Evolutionary conservation across 2,329 filamentous ascomycete species (phyloP).

Genomic region (Zymoseptoria crescenta): DNA sequence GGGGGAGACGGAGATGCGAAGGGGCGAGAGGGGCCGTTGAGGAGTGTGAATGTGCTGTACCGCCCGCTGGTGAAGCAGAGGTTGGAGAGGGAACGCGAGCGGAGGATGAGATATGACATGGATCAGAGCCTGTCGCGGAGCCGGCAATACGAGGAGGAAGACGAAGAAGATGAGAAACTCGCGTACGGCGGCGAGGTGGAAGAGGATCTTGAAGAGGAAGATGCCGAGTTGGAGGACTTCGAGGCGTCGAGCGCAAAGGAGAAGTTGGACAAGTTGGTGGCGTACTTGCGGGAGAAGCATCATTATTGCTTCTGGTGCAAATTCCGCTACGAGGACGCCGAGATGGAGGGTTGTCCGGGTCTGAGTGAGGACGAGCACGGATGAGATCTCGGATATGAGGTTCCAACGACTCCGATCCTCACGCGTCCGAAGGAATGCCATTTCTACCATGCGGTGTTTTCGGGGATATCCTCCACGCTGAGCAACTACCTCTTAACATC

Average conservation of each 20-base stretch:
- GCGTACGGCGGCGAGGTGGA: slow-evolving; percentile 58
- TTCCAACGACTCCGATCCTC: too few species aligned
- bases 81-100: slow-evolving; percentile 61
- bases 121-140: slow-evolving; percentile 56
- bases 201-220: slow-evolving; percentile 68
- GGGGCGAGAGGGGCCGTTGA: slow-evolving; percentile 25
- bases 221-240: slow-evolving; percentile 73
- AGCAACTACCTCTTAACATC: too few species aligned
- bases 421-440: too few species aligned
- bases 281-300: slow-evolving; percentile 61
- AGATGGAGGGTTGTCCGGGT: slow-evolving; percentile 84
- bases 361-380: slow-evolving; percentile 75
- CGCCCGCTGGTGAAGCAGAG: slow-evolving; percentile 64
- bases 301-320: slow-evolving; percentile 98
- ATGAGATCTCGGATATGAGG: too few species aligned
- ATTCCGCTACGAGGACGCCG: slow-evolving; percentile 59
- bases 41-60: slow-evolving; percentile 67
- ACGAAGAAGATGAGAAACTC: slow-evolving; percentile 62
- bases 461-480: too few species aligned
- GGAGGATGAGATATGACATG: slow-evolving; percentile 56
- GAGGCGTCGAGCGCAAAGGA: slow-evolving; percentile 60
- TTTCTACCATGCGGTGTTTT: too few species aligned
- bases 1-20: slow-evolving; percentile 7
- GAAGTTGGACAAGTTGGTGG: slow-evolving; percentile 57
- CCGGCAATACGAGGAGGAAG: slow-evolving; percentile 61